phyloP scores from a whole-genome alignment of 2,329 filamentous ascomycete genomes.

The Fusarium robinianum region DNA sequence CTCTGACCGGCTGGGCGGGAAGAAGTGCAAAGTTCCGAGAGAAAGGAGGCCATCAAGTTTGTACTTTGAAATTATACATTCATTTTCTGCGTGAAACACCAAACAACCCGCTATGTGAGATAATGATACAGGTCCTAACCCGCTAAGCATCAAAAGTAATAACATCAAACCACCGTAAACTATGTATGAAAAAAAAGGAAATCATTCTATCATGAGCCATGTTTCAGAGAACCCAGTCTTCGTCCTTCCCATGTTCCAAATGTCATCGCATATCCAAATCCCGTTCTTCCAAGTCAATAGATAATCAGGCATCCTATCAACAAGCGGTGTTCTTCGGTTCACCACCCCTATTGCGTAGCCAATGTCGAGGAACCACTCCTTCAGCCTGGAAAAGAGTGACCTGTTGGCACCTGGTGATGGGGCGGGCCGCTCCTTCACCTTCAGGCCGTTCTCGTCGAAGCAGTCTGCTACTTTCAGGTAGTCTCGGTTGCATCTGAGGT shows the following conservation, averaged over 20 bases:
- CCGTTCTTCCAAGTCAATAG: slow-evolving; percentile 25
- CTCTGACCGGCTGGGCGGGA: too few species aligned
- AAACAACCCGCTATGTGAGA: too few species aligned
- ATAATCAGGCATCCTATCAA: slow-evolving; percentile 32
- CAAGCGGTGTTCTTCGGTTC: slow-evolving; percentile 22
- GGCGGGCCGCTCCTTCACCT: slow-evolving; percentile 25
- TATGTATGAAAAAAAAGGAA: too few species aligned
- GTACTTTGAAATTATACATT: too few species aligned
- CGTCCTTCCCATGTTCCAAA: slow-evolving; percentile 33
- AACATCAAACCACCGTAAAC: too few species aligned
- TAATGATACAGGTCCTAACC: too few species aligned
- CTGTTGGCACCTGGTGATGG: slow-evolving; percentile 1
- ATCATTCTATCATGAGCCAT: too few species aligned
- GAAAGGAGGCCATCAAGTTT: too few species aligned
- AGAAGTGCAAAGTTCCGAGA: too few species aligned
- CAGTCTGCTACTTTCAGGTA: slow-evolving; percentile 39
- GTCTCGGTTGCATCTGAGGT: slow-evolving; percentile 33
- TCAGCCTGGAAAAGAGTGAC: slow-evolving; percentile 17
- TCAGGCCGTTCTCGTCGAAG: slow-evolving; percentile 38
- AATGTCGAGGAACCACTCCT: slow-evolving; percentile 36
- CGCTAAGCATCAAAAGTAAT: too few species aligned
- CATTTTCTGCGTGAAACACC: too few species aligned
- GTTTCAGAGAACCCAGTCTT: slow-evolving; percentile 25
- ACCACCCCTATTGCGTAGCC: slow-evolving; percentile 27
- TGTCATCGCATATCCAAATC: slow-evolving; percentile 34